Percentiles rank a stretch among this genome's conserved stretches.
phyloP scores from a whole-genome alignment of 306 rosid genomes.

The Trichosanthes truncata region DNA sequence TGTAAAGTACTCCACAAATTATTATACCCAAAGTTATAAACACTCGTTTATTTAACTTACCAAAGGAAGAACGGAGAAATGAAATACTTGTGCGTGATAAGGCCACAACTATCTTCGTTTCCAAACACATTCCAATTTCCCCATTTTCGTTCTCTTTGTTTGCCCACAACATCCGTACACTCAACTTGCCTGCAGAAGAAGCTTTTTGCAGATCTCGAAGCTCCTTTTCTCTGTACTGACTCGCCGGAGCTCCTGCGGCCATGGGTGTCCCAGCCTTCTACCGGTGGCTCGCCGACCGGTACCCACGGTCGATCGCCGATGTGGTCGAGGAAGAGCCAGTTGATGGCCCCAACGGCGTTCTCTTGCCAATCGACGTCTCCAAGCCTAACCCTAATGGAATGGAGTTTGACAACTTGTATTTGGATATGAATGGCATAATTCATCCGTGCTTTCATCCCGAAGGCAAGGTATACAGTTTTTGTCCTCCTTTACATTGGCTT shows the following conservation, averaged over 20 bases:
- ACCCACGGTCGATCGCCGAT: slow-evolving; percentile 66
- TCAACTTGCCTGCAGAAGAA: not conserved
- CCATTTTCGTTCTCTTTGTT: not conserved
- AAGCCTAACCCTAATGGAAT: slow-evolving; percentile 83
- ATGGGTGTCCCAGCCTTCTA: slow-evolving; percentile 99
- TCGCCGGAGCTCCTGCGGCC: slow-evolving; percentile 10
- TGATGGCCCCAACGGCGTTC: slow-evolving; percentile 20
- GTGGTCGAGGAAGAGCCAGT: slow-evolving; percentile 59
- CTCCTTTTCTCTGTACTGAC: not conserved
- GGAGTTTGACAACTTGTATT: slow-evolving; percentile 84
- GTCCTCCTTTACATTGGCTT: not conserved
- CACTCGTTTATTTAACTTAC: no score
- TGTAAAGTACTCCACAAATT: no score
- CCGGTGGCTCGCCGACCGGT: slow-evolving; percentile 98
- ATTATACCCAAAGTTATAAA: no score
- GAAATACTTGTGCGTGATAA: not conserved
- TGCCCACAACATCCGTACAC: not conserved
- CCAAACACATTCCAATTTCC: slow-evolving; percentile 1
- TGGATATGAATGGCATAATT: slow-evolving; percentile 92
- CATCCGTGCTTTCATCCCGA: slow-evolving; percentile 98
- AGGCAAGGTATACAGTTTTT: slow-evolving; percentile 46
- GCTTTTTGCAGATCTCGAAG: slow-evolving; percentile 4
- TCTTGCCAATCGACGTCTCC: slow-evolving; percentile 40
- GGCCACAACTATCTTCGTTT: not conserved
- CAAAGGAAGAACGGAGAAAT: not conserved